Conservation (phyloP, 768 basidiomycete genomes). For the Lepiota subincarnata region DNA sequence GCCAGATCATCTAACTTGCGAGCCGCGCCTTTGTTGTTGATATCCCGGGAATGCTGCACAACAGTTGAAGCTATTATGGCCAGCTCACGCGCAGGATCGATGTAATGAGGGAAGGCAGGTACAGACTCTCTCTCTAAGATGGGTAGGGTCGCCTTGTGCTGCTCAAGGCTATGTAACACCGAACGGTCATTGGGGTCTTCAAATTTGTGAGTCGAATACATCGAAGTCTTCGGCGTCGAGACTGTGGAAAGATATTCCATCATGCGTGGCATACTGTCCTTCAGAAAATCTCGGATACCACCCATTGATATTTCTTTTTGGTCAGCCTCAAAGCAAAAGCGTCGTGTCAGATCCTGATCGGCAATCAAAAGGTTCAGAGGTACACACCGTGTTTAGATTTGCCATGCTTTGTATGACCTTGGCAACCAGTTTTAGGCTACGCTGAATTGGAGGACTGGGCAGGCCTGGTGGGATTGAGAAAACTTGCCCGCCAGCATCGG, state of each 20-base stretch:
- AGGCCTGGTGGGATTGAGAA: conserved; percentile 43
- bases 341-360: not conserved
- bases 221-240: conserved; percentile 44
- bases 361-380: not conserved
- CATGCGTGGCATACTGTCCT: conserved; percentile 63
- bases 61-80: conserved; percentile 74
- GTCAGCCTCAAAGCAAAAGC: conserved; percentile 35
- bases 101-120: conserved; percentile 65
- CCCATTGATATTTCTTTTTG: conserved; percentile 84
- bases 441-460: conserved; percentile 61
- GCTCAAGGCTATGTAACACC: conserved; percentile 46
- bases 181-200: conserved; percentile 7
- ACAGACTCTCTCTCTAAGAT: conserved; percentile 65
- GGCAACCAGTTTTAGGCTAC: conserved; percentile 80
- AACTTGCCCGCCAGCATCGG: not conserved
- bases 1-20: conserved; percentile 33
- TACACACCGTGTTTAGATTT: conserved; percentile 70
- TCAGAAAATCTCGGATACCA: conserved; percentile 69
- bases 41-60: conserved; percentile 55
- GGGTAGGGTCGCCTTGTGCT: conserved; percentile 52
- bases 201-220: conserved; percentile 4
- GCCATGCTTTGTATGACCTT: conserved; percentile 89
- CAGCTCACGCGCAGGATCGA: conserved; percentile 77
- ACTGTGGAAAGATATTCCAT: conserved; percentile 72
- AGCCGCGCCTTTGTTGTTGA: conserved; percentile 24